These are phyloP conservation scores for Saccharomycopsis schoenii DNA, from an alignment of 805 yeast genomes.

Conservation along the genomic window DNA sequence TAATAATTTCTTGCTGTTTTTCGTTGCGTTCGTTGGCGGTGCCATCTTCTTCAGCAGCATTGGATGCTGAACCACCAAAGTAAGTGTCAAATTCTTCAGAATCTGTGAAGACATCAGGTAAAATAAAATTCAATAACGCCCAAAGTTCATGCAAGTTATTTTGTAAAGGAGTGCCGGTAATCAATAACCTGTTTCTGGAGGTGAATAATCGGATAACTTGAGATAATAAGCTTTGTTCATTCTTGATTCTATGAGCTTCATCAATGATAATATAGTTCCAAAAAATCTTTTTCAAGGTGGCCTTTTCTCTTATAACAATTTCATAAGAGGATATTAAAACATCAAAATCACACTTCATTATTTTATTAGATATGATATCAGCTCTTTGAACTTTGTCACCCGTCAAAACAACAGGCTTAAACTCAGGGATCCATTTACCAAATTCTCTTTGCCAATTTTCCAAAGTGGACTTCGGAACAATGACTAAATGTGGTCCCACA, in stretches of 20 bases:
- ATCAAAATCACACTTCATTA: constrained; percentile 57
- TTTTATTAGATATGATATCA: constrained; percentile 37
- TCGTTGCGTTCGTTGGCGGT: constrained; percentile 19
- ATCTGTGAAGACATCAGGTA: constrained; percentile 73
- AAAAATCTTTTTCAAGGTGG: constrained; percentile 51
- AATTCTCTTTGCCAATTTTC: constrained; percentile 78
- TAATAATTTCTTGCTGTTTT: constrained; percentile 37
- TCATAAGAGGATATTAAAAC: constrained; percentile 67
- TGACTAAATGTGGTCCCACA: constrained; percentile 65
- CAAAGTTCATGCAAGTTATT: constrained; percentile 72
- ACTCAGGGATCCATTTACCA: constrained; percentile 72
- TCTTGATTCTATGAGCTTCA: constrained; percentile 77
- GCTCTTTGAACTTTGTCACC: constrained; percentile 66
- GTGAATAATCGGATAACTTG: constrained; percentile 68
- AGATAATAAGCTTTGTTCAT: constrained; percentile 62
- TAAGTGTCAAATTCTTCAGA: constrained; percentile 66
- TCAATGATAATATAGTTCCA: constrained; percentile 76
- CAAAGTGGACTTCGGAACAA: constrained; percentile 72
- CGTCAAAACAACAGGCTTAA: constrained; percentile 56
- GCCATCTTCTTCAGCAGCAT: constrained; percentile 29
- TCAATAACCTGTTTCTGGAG: constrained; percentile 57
- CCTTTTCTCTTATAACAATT: constrained; percentile 65
- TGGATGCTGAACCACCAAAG: constrained; percentile 38
- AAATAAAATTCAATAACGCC: constrained; percentile 67
- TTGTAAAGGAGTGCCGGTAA: constrained; percentile 78